Percentiles rank a stretch among this genome's conserved stretches.
These are phyloP conservation scores for Aspergillus sp. DNA, from an alignment of 2,329 filamentous ascomycete genomes.

Conservation along the genomic window DNA sequence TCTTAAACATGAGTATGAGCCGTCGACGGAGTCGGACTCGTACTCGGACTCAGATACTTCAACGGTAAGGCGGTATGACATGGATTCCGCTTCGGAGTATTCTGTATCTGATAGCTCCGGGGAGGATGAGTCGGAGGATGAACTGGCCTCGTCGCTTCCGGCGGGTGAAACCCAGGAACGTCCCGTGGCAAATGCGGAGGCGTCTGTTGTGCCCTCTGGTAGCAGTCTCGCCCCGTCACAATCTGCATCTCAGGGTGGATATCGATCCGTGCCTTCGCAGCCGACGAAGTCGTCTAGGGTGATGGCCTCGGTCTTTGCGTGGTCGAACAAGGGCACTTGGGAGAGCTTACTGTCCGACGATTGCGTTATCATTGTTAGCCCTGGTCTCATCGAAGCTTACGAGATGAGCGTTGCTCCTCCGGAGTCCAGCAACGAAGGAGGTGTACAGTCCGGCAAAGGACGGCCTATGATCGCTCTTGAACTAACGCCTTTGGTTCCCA, in stretches of 20 bases:
- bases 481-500: slow-evolving; percentile 81
- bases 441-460: slow-evolving; percentile 13
- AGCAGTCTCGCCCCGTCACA: slow-evolving; percentile 68
- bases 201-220: slow-evolving; percentile 28
- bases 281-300: slow-evolving; percentile 45
- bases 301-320: slow-evolving; percentile 54
- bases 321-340: slow-evolving; percentile 57
- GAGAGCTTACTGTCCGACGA: slow-evolving; percentile 54
- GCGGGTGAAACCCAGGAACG: slow-evolving; percentile 25
- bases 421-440: slow-evolving; percentile 12
- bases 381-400: slow-evolving; percentile 58
- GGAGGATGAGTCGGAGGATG: slow-evolving; percentile 45
- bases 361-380: slow-evolving; percentile 54
- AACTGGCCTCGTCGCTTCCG: slow-evolving; percentile 19
- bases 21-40: slow-evolving; percentile 63
- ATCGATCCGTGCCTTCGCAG: slow-evolving; percentile 45
- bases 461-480: slow-evolving; percentile 63
- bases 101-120: slow-evolving; percentile 47
- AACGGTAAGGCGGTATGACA: slow-evolving; percentile 46
- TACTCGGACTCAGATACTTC: slow-evolving; percentile 49
- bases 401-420: slow-evolving; percentile 45
- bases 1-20: slow-evolving; percentile 92
- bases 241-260: slow-evolving; percentile 69
- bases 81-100: slow-evolving; percentile 38
- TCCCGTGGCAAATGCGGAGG: slow-evolving; percentile 34